A percentile compares a stretch with the other conserved stretches of the same genome.
These are phyloP conservation scores for Ophiostoma ips DNA, from an alignment of 2,329 filamentous ascomycete genomes.

Conservation along the genomic window DNA sequence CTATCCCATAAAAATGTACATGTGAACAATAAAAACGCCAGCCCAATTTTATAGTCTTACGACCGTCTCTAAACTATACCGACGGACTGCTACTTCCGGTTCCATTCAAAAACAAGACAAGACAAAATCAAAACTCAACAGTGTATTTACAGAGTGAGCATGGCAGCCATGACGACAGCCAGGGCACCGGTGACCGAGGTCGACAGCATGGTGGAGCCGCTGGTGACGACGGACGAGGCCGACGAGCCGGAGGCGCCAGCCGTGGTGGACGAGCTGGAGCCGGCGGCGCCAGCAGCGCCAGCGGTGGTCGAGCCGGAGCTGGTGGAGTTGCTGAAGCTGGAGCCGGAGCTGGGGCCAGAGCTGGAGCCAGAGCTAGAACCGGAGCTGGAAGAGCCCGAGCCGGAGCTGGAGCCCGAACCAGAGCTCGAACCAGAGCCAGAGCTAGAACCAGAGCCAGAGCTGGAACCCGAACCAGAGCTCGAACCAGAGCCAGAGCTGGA, in stretches of 20 bases:
- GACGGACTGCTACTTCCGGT: not conserved
- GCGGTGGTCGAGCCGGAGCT: conserved; percentile 14
- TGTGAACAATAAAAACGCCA: not conserved
- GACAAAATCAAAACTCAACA: not conserved
- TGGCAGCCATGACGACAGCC: conserved; percentile 19
- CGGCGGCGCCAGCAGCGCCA: no score
- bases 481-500: not conserved
- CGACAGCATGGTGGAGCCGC: conserved; percentile 12
- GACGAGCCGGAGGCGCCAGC: conserved; percentile 14
- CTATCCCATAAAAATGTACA: not conserved
- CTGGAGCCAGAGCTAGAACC: conserved; percentile 8
- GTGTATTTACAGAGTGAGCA: conserved; percentile 20
- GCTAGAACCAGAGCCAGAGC: conserved; percentile 8
- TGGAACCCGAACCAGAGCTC: conserved; percentile 12
- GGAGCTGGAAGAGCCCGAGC: not conserved
- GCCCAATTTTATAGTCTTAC: no score
- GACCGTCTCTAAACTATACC: not conserved
- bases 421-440: conserved; percentile 6
- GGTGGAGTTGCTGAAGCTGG: not conserved
- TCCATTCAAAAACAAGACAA: not conserved
- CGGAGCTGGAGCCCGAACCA: conserved; percentile 15
- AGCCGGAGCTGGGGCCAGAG: conserved; percentile 10
- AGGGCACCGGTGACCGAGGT: conserved; percentile 20
- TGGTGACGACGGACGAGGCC: conserved; percentile 14
- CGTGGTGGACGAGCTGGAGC: conserved; percentile 13